Conservation (phyloP, 164 flowering plant genomes). For the Umbellularia californica region DNA sequence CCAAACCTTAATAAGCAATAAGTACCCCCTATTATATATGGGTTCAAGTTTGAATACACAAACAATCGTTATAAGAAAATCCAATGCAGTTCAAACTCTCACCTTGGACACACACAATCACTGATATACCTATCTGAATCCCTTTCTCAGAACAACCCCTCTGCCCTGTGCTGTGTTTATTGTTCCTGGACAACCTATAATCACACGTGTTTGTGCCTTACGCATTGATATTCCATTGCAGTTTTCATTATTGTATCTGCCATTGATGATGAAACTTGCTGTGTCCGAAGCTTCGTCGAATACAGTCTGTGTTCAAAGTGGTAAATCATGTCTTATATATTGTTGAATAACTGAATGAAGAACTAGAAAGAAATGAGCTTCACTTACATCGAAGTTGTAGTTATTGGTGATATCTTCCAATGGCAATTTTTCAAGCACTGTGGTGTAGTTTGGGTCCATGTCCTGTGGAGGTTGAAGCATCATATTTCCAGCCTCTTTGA, state of each 20-base stretch:
- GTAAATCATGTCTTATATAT: background rate
- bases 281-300: background rate
- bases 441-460: background rate
- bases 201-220: background rate
- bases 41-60: background rate
- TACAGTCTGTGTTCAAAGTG: background rate
- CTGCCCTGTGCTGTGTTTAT: background rate
- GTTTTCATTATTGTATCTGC: background rate
- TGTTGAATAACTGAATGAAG: background rate
- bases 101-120: background rate
- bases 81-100: background rate
- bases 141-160: background rate
- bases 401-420: slow-evolving; percentile 4
- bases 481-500: background rate
- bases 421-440: background rate
- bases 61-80: background rate
- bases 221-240: background rate
- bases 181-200: background rate
- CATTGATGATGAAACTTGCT: background rate
- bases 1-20: background rate
- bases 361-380: background rate
- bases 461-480: background rate
- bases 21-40: background rate
- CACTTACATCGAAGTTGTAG: slow-evolving; percentile 1
- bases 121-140: background rate